phyloP scores from a whole-genome alignment of 805 yeast genomes.

The Pichia paraexigua region DNA sequence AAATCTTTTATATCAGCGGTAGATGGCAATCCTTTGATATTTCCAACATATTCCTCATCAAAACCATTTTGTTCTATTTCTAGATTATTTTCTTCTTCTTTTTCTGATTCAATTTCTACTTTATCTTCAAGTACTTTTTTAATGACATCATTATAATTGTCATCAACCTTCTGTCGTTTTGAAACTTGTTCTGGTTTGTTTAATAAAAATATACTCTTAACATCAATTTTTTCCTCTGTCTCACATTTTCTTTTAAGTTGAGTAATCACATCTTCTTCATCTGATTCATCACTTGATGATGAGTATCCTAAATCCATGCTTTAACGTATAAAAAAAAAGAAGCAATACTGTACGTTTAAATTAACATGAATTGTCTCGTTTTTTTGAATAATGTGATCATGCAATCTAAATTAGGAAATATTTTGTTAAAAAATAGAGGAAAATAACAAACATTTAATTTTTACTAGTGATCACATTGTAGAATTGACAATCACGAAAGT shows the following conservation, averaged over 20 bases:
- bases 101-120: neutral
- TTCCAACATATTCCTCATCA: neutral
- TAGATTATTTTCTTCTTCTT: neutral
- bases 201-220: neutral
- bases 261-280: neutral
- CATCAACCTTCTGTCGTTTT: neutral
- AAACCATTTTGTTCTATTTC: neutral
- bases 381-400: neutral
- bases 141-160: neutral
- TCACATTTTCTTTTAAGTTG: neutral
- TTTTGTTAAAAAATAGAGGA: too few species aligned
- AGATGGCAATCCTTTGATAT: neutral
- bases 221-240: neutral
- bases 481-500: too few species aligned
- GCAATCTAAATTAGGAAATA: neutral
- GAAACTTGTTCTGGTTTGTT: neutral
- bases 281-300: conserved; percentile 7
- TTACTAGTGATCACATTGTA: too few species aligned
- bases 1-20: conserved; percentile 27
- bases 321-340: neutral
- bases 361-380: neutral
- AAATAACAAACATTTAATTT: too few species aligned
- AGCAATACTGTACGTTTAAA: neutral
- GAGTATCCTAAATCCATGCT: conserved; percentile 8
- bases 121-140: neutral